Evolutionary conservation across 176 grass and related monocot genomes (phyloP).

Genomic region (maize (Zea mays)): DNA sequence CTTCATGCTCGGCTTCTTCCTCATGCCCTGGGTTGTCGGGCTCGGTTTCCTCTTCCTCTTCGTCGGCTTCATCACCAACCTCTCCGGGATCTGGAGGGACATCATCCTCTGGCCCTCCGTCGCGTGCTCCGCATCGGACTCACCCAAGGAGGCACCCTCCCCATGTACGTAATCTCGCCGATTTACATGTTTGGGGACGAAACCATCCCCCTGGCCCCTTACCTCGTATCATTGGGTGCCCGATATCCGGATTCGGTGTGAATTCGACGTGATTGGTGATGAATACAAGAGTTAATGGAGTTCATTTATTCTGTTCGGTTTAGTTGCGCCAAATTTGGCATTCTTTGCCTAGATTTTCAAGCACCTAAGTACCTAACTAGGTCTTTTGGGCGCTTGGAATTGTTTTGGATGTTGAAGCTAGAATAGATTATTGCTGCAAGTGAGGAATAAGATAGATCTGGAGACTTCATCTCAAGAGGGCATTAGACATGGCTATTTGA

Average conservation of each 20-base stretch:
- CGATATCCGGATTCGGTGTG: neutral
- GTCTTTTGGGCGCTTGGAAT: neutral
- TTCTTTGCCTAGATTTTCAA: neutral
- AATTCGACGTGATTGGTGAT: neutral
- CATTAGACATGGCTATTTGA: constrained; percentile 1
- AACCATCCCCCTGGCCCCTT: neutral
- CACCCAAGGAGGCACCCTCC: constrained; percentile 33
- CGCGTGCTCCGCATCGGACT: constrained; percentile 8
- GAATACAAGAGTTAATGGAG: neutral
- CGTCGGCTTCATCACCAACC: constrained; percentile 72
- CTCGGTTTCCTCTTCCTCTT: constrained; percentile 70
- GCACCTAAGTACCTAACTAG: neutral
- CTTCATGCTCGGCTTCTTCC: constrained; percentile 93
- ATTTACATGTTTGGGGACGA: neutral
- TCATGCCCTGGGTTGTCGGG: constrained; percentile 90
- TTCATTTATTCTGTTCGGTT: neutral
- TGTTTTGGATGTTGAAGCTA: neutral
- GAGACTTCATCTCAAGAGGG: neutral
- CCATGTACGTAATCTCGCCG: constrained; percentile 47
- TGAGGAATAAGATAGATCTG: neutral
- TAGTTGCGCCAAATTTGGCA: neutral
- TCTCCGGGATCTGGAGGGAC: constrained; percentile 61
- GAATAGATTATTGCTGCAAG: neutral
- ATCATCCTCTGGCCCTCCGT: constrained; percentile 60
- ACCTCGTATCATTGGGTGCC: neutral